These are phyloP conservation scores for Trichoderma orchidacearum DNA, from an alignment of 495 filamentous ascomycete genomes.

Conservation along the genomic window DNA sequence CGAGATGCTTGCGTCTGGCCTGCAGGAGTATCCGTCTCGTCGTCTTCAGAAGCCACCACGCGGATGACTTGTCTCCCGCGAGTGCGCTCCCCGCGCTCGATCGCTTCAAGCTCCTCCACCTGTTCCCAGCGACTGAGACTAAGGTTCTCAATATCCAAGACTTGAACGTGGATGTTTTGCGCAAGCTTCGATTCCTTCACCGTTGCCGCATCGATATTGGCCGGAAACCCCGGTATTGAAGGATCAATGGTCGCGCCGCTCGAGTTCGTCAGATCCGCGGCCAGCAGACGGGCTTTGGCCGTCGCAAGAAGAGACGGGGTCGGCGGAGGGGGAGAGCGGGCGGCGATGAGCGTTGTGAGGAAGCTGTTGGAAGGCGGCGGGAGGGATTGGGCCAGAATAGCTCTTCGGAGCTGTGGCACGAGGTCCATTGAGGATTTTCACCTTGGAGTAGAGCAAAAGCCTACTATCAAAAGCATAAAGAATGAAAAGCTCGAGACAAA, in stretches of 20 bases:
- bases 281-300: slow-evolving; percentile 65
- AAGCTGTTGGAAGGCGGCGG: slow-evolving; percentile 25
- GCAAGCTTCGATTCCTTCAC: slow-evolving; percentile 39
- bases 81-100: slow-evolving; percentile 69
- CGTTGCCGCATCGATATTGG: slow-evolving; percentile 34
- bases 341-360: slow-evolving; percentile 18
- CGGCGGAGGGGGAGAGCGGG: slow-evolving; percentile 40
- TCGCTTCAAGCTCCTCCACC: slow-evolving; percentile 71
- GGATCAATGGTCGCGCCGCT: slow-evolving; percentile 32
- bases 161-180: slow-evolving; percentile 59
- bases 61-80: slow-evolving; percentile 75
- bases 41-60: slow-evolving; percentile 36
- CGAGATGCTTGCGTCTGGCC: slow-evolving; percentile 4
- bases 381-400: slow-evolving; percentile 17
- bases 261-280: slow-evolving; percentile 50
- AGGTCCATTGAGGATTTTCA: slow-evolving; percentile 9
- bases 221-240: slow-evolving; percentile 37
- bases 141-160: slow-evolving; percentile 75
- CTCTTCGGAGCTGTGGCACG: slow-evolving; percentile 19
- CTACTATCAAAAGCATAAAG: neutral
- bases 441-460: neutral
- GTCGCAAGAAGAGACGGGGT: slow-evolving; percentile 62
- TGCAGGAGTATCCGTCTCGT: neutral
- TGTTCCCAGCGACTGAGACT: slow-evolving; percentile 67
- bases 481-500: neutral